phyloP scores from a whole-genome alignment of 148 eudicot species.

The Vaccinium vitisidaea region DNA sequence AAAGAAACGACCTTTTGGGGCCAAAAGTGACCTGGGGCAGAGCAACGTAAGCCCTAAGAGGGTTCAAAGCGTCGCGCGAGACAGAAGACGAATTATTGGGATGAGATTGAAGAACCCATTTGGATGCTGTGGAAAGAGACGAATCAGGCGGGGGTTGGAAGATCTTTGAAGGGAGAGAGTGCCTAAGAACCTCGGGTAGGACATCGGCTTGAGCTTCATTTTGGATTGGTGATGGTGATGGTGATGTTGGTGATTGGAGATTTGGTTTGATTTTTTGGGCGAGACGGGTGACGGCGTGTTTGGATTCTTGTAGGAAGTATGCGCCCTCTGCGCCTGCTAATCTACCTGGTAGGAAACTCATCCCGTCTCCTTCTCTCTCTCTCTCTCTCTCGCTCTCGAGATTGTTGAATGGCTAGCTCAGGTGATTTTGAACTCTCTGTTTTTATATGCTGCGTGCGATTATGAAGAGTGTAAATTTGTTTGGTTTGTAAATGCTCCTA shows the following conservation, averaged over 20 bases:
- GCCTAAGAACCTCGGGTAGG: conserved; percentile 76
- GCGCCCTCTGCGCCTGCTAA: conserved; percentile 64
- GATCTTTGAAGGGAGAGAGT: conserved; percentile 66
- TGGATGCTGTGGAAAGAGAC: conserved; percentile 44
- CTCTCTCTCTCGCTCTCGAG: not conserved
- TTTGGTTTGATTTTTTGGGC: conserved; percentile 20
- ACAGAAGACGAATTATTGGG: conserved; percentile 18
- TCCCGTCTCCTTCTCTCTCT: conserved; percentile 11
- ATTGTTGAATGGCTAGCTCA: not conserved
- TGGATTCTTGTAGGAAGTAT: conserved; percentile 78
- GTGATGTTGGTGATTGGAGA: not conserved
- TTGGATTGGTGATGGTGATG: conserved; percentile 7
- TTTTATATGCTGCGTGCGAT: not conserved
- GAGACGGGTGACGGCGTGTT: conserved; percentile 47
- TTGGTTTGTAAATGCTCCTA: too few species aligned
- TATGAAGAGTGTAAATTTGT: too few species aligned
- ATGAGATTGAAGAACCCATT: conserved; percentile 53
- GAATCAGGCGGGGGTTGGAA: conserved; percentile 35
- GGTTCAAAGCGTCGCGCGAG: conserved; percentile 64
- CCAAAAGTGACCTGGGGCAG: conserved; percentile 89
- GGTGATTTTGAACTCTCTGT: not conserved
- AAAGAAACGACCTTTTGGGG: conserved; percentile 60
- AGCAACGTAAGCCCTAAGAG: conserved; percentile 71
- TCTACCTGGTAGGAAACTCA: conserved; percentile 81
- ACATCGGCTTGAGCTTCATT: conserved; percentile 43